A percentile compares a stretch with the other conserved stretches of the same genome.
These are phyloP conservation scores for Neurospora tetrasperma DNA, from an alignment of 495 filamentous ascomycete species.

Conservation along the genomic window DNA sequence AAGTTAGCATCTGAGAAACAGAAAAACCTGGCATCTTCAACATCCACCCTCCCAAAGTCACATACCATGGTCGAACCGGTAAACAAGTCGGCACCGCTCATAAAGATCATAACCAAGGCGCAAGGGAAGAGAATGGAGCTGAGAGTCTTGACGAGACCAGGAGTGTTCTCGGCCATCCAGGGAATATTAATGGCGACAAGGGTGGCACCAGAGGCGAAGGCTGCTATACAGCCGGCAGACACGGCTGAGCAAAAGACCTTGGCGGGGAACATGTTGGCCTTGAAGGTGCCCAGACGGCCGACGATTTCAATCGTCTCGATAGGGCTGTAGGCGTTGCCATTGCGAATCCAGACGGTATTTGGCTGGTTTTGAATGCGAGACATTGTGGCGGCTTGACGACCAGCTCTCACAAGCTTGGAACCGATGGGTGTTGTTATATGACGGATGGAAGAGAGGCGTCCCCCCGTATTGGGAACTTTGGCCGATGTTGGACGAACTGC, in stretches of 20 bases:
- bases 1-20: neutral
- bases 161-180: slow-evolving; percentile 52
- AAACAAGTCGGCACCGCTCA: slow-evolving; percentile 51
- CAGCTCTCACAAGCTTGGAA: neutral
- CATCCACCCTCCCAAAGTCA: too few relatives aligned
- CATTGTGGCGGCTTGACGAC: neutral
- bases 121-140: slow-evolving; percentile 48
- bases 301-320: slow-evolving; percentile 38
- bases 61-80: slow-evolving; percentile 50
- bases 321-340: slow-evolving; percentile 27
- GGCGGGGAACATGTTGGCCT: slow-evolving; percentile 43
- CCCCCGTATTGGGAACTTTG: neutral
- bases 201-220: slow-evolving; percentile 41
- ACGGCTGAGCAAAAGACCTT: slow-evolving; percentile 47
- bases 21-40: neutral
- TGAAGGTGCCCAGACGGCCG: slow-evolving; percentile 35
- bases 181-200: slow-evolving; percentile 44
- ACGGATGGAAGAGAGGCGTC: neutral
- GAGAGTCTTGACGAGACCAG: slow-evolving; percentile 47
- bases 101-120: slow-evolving; percentile 48
- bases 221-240: slow-evolving; percentile 42
- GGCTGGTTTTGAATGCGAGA: neutral
- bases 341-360: neutral
- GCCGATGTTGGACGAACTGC: neutral
- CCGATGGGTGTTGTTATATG: neutral